Conservation (phyloP, 495 filamentous ascomycete genomes). For the Alectoria sarmentosa region DNA sequence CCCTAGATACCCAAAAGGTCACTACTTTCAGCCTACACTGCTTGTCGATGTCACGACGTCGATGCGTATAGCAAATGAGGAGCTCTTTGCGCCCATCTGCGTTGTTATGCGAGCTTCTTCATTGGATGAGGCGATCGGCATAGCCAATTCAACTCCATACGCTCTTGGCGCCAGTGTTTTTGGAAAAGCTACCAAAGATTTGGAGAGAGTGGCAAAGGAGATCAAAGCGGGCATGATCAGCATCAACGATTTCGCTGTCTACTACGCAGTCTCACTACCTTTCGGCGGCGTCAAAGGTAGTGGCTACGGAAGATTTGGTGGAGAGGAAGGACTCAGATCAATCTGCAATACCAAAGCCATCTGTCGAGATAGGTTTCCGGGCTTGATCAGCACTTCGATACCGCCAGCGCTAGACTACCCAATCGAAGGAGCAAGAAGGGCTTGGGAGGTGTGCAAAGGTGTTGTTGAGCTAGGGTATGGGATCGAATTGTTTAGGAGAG, state of each 20-base stretch:
- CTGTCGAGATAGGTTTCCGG: constrained; percentile 63
- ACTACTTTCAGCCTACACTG: constrained; percentile 88
- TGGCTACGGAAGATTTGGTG: constrained; percentile 90
- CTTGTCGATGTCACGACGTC: constrained; percentile 71
- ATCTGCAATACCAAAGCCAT: constrained; percentile 83
- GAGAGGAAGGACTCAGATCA: constrained; percentile 76
- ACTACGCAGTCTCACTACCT: constrained; percentile 85
- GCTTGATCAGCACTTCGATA: constrained; percentile 61
- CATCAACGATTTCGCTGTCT: constrained; percentile 90
- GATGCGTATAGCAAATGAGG: constrained; percentile 82
- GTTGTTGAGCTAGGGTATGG: constrained; percentile 59
- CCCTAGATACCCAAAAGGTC: constrained; percentile 62
- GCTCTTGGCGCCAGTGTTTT: constrained; percentile 81
- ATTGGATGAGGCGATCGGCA: constrained; percentile 53
- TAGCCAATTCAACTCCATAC: constrained; percentile 72
- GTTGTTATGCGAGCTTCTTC: constrained; percentile 64
- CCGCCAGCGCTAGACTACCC: constrained; percentile 77
- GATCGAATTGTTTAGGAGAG: constrained; percentile 40
- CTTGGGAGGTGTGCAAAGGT: constrained; percentile 54
- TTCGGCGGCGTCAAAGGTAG: constrained; percentile 73
- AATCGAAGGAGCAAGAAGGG: constrained; percentile 51
- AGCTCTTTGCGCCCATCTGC: constrained; percentile 90
- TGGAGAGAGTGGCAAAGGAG: constrained; percentile 54
- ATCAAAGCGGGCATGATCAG: constrained; percentile 83
- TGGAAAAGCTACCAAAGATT: constrained; percentile 45